phyloP scores from a whole-genome alignment of 1,284 basidiomycete genomes.

The Peniophora sp. region DNA sequence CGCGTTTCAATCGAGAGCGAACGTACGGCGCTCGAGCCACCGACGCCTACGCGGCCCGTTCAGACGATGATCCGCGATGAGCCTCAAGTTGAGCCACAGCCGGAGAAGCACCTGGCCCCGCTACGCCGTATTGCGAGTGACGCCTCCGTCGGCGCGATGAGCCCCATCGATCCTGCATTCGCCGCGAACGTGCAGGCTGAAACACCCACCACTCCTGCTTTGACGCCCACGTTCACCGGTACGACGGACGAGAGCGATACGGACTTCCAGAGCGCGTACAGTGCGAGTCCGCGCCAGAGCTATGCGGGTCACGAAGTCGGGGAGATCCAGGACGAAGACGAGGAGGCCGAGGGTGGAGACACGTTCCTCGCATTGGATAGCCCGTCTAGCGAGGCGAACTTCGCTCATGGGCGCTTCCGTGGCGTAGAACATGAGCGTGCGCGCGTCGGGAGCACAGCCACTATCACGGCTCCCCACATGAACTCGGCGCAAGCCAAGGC shows the following conservation, averaged over 20 bases:
- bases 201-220: slow-evolving; percentile 31
- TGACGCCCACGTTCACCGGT: slow-evolving; percentile 31
- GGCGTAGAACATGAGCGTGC: slow-evolving; percentile 3
- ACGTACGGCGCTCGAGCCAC: slow-evolving; percentile 1
- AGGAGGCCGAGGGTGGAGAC: slow-evolving; percentile 2
- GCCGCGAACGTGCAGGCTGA: slow-evolving; percentile 18
- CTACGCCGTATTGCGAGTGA: slow-evolving; percentile 22
- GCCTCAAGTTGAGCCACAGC: not conserved
- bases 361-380: too few species aligned
- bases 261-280: slow-evolving; percentile 80
- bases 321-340: slow-evolving; percentile 11
- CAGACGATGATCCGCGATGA: not conserved
- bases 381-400: too few species aligned
- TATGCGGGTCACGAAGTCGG: slow-evolving; percentile 25
- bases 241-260: slow-evolving; percentile 75
- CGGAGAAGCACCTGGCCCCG: not conserved
- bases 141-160: slow-evolving; percentile 21
- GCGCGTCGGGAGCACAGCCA: slow-evolving; percentile 9
- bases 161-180: slow-evolving; percentile 8
- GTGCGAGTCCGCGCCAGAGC: slow-evolving; percentile 59
- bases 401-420: not conserved
- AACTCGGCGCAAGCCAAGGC: slow-evolving; percentile 18
- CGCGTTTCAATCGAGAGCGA: slow-evolving; percentile 2
- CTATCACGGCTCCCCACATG: not conserved
- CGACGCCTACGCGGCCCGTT: slow-evolving; percentile 7